Percentiles rank a stretch among this genome's conserved stretches.
These are phyloP conservation scores for Amauroascus verrucosus DNA, from an alignment of 2,329 filamentous ascomycete genomes.

Conservation along the genomic window DNA sequence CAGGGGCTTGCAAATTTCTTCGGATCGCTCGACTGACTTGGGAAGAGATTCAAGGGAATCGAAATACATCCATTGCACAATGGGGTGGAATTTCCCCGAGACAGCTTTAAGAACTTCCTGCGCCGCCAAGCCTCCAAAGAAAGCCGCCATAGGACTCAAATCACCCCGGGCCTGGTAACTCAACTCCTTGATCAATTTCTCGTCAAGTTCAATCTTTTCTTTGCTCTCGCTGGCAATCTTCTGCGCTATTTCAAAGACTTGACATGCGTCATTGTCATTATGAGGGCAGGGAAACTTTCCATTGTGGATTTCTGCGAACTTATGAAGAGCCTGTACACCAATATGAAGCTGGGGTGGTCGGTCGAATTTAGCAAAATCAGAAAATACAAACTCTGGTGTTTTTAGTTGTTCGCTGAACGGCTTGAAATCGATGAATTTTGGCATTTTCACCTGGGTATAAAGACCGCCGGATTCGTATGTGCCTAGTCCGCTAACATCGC, in stretches of 20 bases:
- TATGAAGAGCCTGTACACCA: slow-evolving; percentile 84
- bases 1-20: slow-evolving; percentile 76
- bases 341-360: slow-evolving; percentile 84
- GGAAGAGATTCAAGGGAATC: slow-evolving; percentile 95
- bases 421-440: slow-evolving; percentile 84
- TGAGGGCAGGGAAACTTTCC: slow-evolving; percentile 70
- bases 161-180: slow-evolving; percentile 92
- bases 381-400: slow-evolving; percentile 80
- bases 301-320: slow-evolving; percentile 62
- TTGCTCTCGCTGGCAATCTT: slow-evolving; percentile 56
- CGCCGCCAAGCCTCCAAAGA: slow-evolving; percentile 86
- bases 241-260: slow-evolving; percentile 66
- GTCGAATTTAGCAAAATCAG: slow-evolving; percentile 97
- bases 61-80: slow-evolving; percentile 93
- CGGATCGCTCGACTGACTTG: slow-evolving; percentile 59
- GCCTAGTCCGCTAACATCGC: slow-evolving; percentile 77
- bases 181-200: slow-evolving; percentile 85
- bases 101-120: slow-evolving; percentile 96
- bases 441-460: slow-evolving; percentile 97
- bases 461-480: slow-evolving; percentile 81
- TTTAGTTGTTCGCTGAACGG: slow-evolving; percentile 65
- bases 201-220: slow-evolving; percentile 72
- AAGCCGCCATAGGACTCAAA: slow-evolving; percentile 80
- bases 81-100: slow-evolving; percentile 94
- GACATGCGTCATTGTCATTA: slow-evolving; percentile 70